Evolutionary conservation across 148 eudicot species (phyloP), one percentile per base, ranked within the genome.

Genomic region (Agrostemma githago): DNA sequence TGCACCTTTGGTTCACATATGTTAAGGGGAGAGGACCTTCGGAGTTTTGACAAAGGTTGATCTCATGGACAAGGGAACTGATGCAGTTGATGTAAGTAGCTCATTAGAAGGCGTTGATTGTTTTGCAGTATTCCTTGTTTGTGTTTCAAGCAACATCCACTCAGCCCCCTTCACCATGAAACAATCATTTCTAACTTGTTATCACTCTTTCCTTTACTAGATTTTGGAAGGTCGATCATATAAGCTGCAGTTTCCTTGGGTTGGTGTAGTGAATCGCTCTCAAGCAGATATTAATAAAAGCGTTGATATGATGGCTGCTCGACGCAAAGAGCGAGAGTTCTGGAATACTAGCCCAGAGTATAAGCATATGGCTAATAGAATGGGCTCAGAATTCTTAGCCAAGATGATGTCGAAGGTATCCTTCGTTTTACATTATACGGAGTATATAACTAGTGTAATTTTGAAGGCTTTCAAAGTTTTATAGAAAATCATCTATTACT

Each of bases 251-350:
- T 90, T 71, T 73, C 99, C 99, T 65, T 95, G 99, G 99, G 86
- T 95, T 77, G 99, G 99, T 80, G 92, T 95, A 62, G 99, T 95
- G 38, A 95, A 95, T 78, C 92, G 98, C 9, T 95, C 98, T 70
- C 98, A 94, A 83, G 97, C 97, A 14, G 98, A 94, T 80, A 94
- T 92, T 39, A 94, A 94, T 76, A 95, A 92, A 81, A 92, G 84
- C 81, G 91, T 91, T 58, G 97, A 92, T 80, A 95, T 95, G 99
- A 86, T 90, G 75, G 88, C 90, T 82, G 97, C 99, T 82, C 88
- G 99, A 16, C 89, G 88, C 68, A 88, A 85, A 78, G 99, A 95
- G 79, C 84, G 85, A 20, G 97, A 95, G 70, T 95, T 92, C 74
- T 95, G 95, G 88, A 43, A 79, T 62, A 87, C 62, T 66, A 84